Evolutionary conservation across 2,329 filamentous ascomycete genomes (phyloP).

Genomic region (Diaporthe aspalathi): DNA sequence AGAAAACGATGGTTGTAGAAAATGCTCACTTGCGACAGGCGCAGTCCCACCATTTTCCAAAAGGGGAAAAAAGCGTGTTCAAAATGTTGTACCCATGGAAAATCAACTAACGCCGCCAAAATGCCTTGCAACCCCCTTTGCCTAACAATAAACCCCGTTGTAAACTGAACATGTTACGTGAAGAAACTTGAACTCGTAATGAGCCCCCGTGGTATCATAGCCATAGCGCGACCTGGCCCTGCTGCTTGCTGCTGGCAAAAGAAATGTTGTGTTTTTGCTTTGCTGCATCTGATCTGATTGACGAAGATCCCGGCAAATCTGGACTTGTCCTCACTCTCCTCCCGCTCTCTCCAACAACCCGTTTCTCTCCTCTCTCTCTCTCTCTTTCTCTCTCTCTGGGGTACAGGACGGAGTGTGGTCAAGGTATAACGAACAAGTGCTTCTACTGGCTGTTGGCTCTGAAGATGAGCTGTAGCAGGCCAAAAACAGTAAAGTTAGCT

Average conservation of each 20-base stretch:
- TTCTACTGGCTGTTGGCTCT: constrained; percentile 40
- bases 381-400: constrained; percentile 12
- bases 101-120: constrained; percentile 38
- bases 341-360: background rate
- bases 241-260: constrained; percentile 33
- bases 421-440: constrained; percentile 33
- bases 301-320: constrained; percentile 28
- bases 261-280: constrained; percentile 30
- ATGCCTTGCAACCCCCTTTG: constrained; percentile 32
- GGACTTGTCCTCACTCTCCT: background rate
- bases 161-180: constrained; percentile 37
- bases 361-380: background rate
- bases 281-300: constrained; percentile 28
- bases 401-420: constrained; percentile 30
- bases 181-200: constrained; percentile 35
- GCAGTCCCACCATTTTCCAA: constrained; percentile 29
- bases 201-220: constrained; percentile 40
- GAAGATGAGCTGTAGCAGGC: constrained; percentile 40
- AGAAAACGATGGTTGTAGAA: background rate
- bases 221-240: constrained; percentile 38
- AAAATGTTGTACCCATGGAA: constrained; percentile 26
- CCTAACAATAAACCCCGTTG: constrained; percentile 24
- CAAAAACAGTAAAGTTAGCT: constrained; percentile 40
- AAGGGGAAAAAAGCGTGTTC: constrained; percentile 1
- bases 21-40: constrained; percentile 29